Conservation (phyloP, 805 yeast species). For the Ogataea paraovalis region DNA sequence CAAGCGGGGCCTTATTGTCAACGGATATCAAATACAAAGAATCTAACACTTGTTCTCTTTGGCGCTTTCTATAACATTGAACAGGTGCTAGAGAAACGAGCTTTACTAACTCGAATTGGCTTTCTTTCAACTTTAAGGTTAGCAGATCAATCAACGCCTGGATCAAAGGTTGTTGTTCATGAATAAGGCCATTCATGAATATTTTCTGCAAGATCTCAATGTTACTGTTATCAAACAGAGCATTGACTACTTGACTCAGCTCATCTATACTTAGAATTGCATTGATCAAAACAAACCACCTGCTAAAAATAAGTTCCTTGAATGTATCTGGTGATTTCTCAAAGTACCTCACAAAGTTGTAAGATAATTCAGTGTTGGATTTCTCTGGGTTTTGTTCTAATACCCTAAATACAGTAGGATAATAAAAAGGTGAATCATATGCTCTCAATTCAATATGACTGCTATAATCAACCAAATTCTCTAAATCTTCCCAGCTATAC, state of each 20-base stretch:
- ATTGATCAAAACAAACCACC: conserved; percentile 55
- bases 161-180: conserved; percentile 45
- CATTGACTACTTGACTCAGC: conserved; percentile 27
- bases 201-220: conserved; percentile 20
- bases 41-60: conserved; percentile 30
- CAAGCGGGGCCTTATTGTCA: not conserved
- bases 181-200: conserved; percentile 37
- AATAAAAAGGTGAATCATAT: conserved; percentile 8
- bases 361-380: conserved; percentile 8
- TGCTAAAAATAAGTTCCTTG: conserved; percentile 32
- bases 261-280: conserved; percentile 29
- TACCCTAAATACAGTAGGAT: conserved; percentile 38
- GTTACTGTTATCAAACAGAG: conserved; percentile 24
- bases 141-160: conserved; percentile 15
- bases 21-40: conserved; percentile 11
- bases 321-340: conserved; percentile 9
- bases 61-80: conserved; percentile 40
- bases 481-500: conserved; percentile 35
- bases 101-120: not conserved
- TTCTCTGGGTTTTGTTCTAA: conserved; percentile 33
- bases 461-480: not conserved
- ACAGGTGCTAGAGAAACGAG: conserved; percentile 39
- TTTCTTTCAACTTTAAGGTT: not conserved
- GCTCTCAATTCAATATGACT: conserved; percentile 5
- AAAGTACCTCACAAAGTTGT: conserved; percentile 27